Base-by-base conservation (phyloP, 805 yeast species). In the Yarrowia sp. region DNA sequence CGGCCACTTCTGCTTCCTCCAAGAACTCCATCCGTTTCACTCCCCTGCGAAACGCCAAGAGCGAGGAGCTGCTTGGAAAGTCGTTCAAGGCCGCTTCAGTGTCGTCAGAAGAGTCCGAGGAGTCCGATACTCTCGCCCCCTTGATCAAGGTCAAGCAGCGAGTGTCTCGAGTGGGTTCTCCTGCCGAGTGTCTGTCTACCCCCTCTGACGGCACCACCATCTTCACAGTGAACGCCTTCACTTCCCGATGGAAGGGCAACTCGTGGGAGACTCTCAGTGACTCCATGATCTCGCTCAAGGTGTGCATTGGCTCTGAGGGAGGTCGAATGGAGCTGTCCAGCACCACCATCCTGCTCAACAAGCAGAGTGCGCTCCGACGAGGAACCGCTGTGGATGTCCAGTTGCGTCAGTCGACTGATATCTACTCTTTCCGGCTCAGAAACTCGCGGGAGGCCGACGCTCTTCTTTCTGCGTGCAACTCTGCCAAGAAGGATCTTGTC, bases 351-450 rank as follows among this genome's bases (percentile, higher is more conserved):
- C 18, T 22, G 33, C 64, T 62, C 22, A 53, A 62, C 45, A 42
- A 39, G 48, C 65, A 62, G 47, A 11, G 47, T 17, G 63, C 60
- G 5, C 44, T 62, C 7, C 65, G 65, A 38, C 47, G 65, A 39
- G 65, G 65, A n/a, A 62, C 65, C 9, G 63, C 63, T 6, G 65
- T 62, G 9, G 65, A 62, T 33, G 65, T 62, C 6, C 65, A 62
- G 41, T 39, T 62, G 4, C 65, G 65, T 2, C 63, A 62, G 43
- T 35, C 42, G 28, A 35, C 64, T 2, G 64, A 58, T 14, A 58
- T 58, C n/a, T 58, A 35, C 36, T 58, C 64, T 18, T 58, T 58
- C 51, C 50, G 64, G 35, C 64, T 58, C 14, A 51, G 64, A 14
- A 58, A 58, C 51, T 58, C 64, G 1, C 64, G 64, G 4, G 64